Evolutionary conservation across 78 protist species (phyloP).

Genomic region (Monosiga brevicollis): DNA sequence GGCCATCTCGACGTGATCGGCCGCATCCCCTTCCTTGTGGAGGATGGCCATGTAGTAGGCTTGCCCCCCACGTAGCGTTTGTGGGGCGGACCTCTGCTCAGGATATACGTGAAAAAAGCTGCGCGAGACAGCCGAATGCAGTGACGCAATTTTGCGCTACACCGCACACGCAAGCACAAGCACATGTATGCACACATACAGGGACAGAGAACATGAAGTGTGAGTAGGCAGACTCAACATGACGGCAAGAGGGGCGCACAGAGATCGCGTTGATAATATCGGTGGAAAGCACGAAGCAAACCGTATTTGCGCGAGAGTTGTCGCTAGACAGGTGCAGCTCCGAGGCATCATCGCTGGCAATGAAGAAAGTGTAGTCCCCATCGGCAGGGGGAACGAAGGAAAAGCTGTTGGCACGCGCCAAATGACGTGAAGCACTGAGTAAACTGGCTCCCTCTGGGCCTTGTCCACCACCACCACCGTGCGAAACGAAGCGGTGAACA

Average conservation of each 20-base stretch:
- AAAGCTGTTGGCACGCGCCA: too few relatives aligned
- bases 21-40: neutral
- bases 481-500: too few relatives aligned
- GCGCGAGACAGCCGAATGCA: neutral
- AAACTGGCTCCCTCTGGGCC: too few relatives aligned
- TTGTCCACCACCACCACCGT: too few relatives aligned
- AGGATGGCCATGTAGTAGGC: neutral
- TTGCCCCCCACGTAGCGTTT: neutral
- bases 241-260: too few relatives aligned
- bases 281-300: too few relatives aligned
- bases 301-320: neutral
- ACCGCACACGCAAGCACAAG: too few relatives aligned
- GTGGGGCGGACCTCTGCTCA: neutral
- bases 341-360: neutral
- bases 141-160: neutral
- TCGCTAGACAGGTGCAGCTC: neutral
- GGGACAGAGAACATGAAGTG: too few relatives aligned
- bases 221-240: too few relatives aligned
- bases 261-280: too few relatives aligned
- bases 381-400: neutral
- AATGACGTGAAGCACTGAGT: too few relatives aligned
- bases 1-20: neutral
- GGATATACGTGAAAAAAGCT: neutral
- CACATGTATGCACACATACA: too few relatives aligned
- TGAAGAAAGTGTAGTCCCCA: neutral